A percentile compares a stretch with the other conserved stretches of the same genome.
These are phyloP conservation scores for Cornus florida DNA, from an alignment of 148 eudicot genomes.

Conservation along the genomic window DNA sequence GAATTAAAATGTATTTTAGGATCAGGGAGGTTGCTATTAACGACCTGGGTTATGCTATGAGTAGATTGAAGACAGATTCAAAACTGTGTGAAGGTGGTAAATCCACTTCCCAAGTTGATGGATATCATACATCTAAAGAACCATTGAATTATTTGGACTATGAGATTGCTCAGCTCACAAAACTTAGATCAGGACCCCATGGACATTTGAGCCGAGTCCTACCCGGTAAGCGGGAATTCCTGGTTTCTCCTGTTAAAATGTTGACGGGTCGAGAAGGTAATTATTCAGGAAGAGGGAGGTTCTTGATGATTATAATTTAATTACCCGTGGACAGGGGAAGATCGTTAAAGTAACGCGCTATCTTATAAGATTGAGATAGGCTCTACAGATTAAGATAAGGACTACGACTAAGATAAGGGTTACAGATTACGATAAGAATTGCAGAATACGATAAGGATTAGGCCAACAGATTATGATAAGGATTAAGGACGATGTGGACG, in stretches of 20 bases:
- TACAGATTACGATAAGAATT: too few species aligned
- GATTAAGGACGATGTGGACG: too few species aligned
- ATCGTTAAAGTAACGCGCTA: too few species aligned
- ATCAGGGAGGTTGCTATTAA: constrained; percentile 13
- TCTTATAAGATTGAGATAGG: too few species aligned
- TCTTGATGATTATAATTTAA: too few species aligned
- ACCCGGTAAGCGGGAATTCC: constrained; percentile 32
- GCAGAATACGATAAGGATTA: too few species aligned
- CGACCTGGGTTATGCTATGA: constrained; percentile 50
- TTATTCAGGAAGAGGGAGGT: constrained; percentile 65
- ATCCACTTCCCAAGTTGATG: constrained; percentile 16
- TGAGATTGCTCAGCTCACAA: constrained; percentile 78
- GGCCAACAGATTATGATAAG: too few species aligned
- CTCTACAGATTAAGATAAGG: too few species aligned
- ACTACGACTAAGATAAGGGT: too few species aligned
- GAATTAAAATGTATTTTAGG: constrained; percentile 25
- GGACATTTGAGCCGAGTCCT: constrained; percentile 35
- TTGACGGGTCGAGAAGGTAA: constrained; percentile 81
- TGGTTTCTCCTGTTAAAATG: constrained; percentile 63
- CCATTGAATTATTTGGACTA: constrained; percentile 41
- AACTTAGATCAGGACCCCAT: constrained; percentile 65
- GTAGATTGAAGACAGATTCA: constrained; percentile 38
- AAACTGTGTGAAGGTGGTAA: constrained; percentile 22
- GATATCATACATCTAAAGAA: constrained; percentile 3
- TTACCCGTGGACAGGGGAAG: too few species aligned